Conservation (phyloP, 306 rosid species). For the Clitoria ternatea region DNA sequence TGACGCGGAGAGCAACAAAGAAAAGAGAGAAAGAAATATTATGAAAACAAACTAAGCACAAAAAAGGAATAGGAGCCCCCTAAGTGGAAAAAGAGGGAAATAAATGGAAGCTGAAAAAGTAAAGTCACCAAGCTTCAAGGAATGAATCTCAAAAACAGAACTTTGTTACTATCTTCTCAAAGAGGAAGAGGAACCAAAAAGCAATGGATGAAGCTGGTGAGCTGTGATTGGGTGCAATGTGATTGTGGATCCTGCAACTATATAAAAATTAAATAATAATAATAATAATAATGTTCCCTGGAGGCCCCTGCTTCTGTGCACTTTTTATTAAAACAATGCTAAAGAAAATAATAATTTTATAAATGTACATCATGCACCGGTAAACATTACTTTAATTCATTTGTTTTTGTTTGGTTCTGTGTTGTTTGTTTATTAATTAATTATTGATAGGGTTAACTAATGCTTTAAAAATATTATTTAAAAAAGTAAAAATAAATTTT, state of each 20-base stretch:
- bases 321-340: constrained; percentile 2
- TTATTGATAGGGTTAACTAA: no score
- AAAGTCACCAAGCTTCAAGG: constrained; percentile 40
- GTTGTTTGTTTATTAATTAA: no score
- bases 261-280: no score
- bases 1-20: constrained; percentile 36
- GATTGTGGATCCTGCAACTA: constrained; percentile 56
- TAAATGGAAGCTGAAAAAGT: constrained; percentile 40
- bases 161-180: constrained; percentile 20
- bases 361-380: not conserved
- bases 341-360: not conserved
- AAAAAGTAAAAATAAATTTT: no score
- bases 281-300: no score
- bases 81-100: constrained; percentile 23
- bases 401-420: not conserved
- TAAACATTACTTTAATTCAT: not conserved
- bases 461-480: no score
- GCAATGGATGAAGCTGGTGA: constrained; percentile 47
- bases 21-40: constrained; percentile 25
- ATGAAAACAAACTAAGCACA: constrained; percentile 4
- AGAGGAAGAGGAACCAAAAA: constrained; percentile 17
- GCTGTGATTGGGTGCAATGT: constrained; percentile 59
- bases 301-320: constrained; percentile 19
- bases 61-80: constrained; percentile 22
- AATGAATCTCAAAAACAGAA: constrained; percentile 45